Base-by-base conservation (phyloP, 345 rosid genomes). In the Nephelium lappaceum region DNA sequence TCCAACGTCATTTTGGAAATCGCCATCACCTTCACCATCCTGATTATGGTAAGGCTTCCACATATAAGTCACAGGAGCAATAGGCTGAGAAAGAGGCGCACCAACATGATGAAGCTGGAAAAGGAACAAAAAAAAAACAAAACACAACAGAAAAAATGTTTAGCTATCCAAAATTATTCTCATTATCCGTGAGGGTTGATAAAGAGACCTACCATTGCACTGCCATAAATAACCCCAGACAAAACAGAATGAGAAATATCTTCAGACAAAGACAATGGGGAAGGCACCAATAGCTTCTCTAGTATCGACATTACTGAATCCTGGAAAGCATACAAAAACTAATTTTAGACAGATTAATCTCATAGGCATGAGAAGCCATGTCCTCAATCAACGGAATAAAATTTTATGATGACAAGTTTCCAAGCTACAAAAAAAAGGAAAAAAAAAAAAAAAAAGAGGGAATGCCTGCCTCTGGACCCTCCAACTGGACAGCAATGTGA, bases 31-130 rank as follows among this genome's bases (percentile, higher is more conserved):
- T 65, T 77, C 90, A 53, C 73, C 66, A 69, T 60, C 79, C 70
- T 69, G 73, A 79, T 25, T 53, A 58, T 70, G 58, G 58, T 72
- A 81, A 68, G 94, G 93, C 77, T 81, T 83, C 98, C 96, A 95
- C 89, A 93, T 89, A 79, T 87, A 93, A 64, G 78, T 87, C 81
- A 92, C 93, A 63, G 94, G 98, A 69, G 93, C 89, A 64, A 95
- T 87, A 38, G 85, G 74, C 79, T 76, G 87, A 45, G 93, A 86
- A 82, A 76, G 42, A 15, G 90, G 89, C 45, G 78, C 86, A 55
- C 90, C 92, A 47, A 82, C 89, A 84, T 93, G 86, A 87, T 88
- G 88, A 78, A 95, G 93, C 99, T 93, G 87, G 65, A 78, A 84
- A 74, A 78, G 51, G 3, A n/a, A 45, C 51, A 45, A 45, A 45